phyloP scores from a whole-genome alignment of 1,139 yeast genomes.

The Spathaspora sp. region DNA sequence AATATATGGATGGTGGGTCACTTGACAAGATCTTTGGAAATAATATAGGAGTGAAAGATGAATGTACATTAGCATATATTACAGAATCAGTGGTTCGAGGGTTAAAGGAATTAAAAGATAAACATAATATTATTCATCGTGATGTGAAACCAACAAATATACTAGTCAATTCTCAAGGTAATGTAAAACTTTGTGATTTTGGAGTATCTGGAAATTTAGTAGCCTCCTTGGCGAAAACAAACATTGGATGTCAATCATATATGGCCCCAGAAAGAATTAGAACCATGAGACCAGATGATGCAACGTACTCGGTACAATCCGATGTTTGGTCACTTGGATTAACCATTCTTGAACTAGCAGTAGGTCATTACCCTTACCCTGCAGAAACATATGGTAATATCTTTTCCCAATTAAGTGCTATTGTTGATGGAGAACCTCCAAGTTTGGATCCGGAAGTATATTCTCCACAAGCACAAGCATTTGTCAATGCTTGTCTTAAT shows the following conservation, averaged over 20 bases:
- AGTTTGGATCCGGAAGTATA: slow-evolving; percentile 52
- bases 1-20: slow-evolving; percentile 97
- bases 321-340: slow-evolving; percentile 97
- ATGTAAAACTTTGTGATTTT: slow-evolving; percentile 90
- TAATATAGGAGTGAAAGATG: slow-evolving; percentile 75
- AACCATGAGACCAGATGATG: slow-evolving; percentile 55
- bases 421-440: slow-evolving; percentile 96
- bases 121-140: slow-evolving; percentile 90
- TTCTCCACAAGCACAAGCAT: slow-evolving; percentile 75
- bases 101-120: slow-evolving; percentile 75
- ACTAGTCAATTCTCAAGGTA: slow-evolving; percentile 75
- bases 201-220: slow-evolving; percentile 96
- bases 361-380: slow-evolving; percentile 93
- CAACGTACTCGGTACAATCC: slow-evolving; percentile 88
- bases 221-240: slow-evolving; percentile 92
- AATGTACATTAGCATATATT: slow-evolving; percentile 71
- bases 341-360: slow-evolving; percentile 83
- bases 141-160: slow-evolving; percentile 98
- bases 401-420: slow-evolving; percentile 90
- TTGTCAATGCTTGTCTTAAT: slow-evolving; percentile 76
- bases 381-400: slow-evolving; percentile 89
- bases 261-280: slow-evolving; percentile 99
- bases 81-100: slow-evolving; percentile 84
- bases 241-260: slow-evolving; percentile 96
- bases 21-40: slow-evolving; percentile 78